phyloP scores from a whole-genome alignment of 148 eudicot genomes.

The Oxyria digyna region DNA sequence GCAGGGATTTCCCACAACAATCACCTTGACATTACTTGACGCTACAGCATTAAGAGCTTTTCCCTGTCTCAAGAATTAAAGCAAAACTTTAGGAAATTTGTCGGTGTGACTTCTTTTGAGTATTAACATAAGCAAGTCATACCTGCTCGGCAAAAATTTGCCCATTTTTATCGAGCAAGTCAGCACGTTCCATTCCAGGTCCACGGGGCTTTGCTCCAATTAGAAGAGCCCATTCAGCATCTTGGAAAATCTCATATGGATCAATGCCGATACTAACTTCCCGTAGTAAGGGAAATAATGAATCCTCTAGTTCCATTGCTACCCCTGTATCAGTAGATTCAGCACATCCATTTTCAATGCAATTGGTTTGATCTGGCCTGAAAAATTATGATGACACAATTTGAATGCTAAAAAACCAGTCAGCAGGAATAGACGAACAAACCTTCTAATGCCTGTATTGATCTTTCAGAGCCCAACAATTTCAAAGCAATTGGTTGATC shows the following conservation, averaged over 20 bases:
- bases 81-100: background rate
- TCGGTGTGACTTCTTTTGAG: background rate
- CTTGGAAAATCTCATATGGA: constrained; percentile 79
- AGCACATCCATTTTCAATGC: background rate
- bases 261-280: constrained; percentile 93
- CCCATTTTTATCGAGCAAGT: constrained; percentile 87
- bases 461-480: constrained; percentile 68
- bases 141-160: constrained; percentile 86
- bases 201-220: constrained; percentile 99
- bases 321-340: constrained; percentile 44
- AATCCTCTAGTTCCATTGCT: constrained; percentile 98
- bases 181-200: constrained; percentile 96
- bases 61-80: constrained; percentile 37
- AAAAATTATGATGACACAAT: background rate
- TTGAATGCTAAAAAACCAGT: background rate
- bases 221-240: constrained; percentile 96
- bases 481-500: constrained; percentile 80
- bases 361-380: no score
- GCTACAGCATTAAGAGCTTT: constrained; percentile 97
- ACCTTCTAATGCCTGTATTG: constrained; percentile 76
- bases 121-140: background rate
- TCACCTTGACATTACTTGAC: constrained; percentile 72
- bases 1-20: constrained; percentile 98
- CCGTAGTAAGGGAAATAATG: constrained; percentile 74
- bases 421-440: background rate